Evolutionary conservation across 2,329 filamentous ascomycete species (phyloP), one percentile per base, ranked within the genome.

Genomic region (Fusarium zealandicum): DNA sequence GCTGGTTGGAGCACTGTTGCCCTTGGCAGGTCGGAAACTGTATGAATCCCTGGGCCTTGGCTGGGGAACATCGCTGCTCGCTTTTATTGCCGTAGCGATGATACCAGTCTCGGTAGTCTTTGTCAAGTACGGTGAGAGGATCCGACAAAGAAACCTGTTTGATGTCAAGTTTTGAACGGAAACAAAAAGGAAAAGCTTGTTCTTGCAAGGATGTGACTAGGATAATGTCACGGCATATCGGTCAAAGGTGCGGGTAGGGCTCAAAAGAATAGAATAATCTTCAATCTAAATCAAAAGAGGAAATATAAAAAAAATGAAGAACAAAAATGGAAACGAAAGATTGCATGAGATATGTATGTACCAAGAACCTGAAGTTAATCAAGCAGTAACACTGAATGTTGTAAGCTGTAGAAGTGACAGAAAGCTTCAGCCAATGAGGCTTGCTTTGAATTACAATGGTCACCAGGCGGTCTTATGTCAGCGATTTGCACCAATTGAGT

Each of bases 1-100:
- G 8, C 76, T 80, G 6, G 85, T 88, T 59, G 88, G 85, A 22
- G 87, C 86, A 13, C 71, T 83, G 0, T 78, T 87, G n/a, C 85
- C 85, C 1, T 70, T 88, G 6, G 84, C 83, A 12, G 85, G 84
- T 0, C 73, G 75, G 4, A 72, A 74, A n/a, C 63, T 73, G 63
- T 73, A 70, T 40, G 61, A 69, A 11, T 65, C 65, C 14, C 62
- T 79, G 11, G 75, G 59, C 73, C 84, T 61, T 64, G 85, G 68
- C 63, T 87, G 64, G 79, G 80, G 54, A 1, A 78, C 76, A 12
- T 76, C 73, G 18, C 51, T 78, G 30, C 68, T 79, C 42, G 77
- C 67, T 7, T 83, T 86, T 51, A 75, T 86, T 31, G 79, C 77
- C 1, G 54, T 82, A 5, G 77, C 70, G 1, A 55, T 76, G 40